Base-by-base conservation (phyloP, 2,329 filamentous ascomycete species). In the Teratosphaeria nubilosa region DNA sequence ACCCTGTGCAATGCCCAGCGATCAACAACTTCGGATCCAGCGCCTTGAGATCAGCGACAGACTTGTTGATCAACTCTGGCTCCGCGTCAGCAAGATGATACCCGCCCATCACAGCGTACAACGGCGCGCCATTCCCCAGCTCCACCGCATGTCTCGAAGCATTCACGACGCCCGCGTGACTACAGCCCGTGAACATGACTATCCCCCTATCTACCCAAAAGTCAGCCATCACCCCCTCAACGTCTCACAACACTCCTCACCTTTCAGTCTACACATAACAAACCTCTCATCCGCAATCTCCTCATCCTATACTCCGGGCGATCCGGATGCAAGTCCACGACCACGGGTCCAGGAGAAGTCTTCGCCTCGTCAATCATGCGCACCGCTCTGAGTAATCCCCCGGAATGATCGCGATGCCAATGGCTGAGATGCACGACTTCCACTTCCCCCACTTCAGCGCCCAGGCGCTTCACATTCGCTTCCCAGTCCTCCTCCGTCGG, bases 91-190 rank as follows among this genome's bases (percentile, higher is more conserved):
- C 66, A 11, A 68, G 62, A 58, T 68, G 66, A 51, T 60, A 68
- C n/a, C 66, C 66, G 34, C 65, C 66, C 65, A 68, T 66, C 2
- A 68, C 65, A 2, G 65, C 65, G 32, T 68, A 68, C 34, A 68
- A 54, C 13, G 66, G 64, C 20, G 64, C 55, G 34, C 61, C 63
- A 10, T 53, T 54, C 16, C 62, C 63, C 0, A 69, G 58, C 34
- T 63, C 60, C 10, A 64, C 56, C 10, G 65, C 64, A 48, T 66
- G 56, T 54, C 56, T 55, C 4, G 64, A 62, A 30, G 65, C 63
- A 56, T 68, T 68, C 11, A 68, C 65, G 11, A 68, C 66, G 48
- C 65, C 66, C 16, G 64, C 66, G 55, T 68, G 66, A 31, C 59
- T 63, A 56, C 66, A 68, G 52, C 66, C 66, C 6, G 66, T 68